phyloP scores from a whole-genome alignment of 2,329 filamentous ascomycete genomes.

The Periconia macrospinosa region DNA sequence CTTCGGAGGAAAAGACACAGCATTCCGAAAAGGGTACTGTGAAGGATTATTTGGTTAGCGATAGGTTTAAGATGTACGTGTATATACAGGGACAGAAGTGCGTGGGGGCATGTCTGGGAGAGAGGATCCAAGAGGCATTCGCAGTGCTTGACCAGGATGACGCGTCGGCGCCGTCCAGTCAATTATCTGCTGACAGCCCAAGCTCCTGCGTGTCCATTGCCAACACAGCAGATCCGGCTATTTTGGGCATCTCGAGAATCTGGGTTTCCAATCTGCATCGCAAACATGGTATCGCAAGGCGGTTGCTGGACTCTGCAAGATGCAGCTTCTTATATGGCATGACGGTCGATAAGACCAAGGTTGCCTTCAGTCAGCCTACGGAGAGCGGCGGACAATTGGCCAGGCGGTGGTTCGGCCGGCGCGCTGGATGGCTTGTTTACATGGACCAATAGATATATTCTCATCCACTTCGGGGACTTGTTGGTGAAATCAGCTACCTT shows the following conservation, averaged over 20 bases:
- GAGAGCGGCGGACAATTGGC: constrained; percentile 62
- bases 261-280: constrained; percentile 64
- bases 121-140: constrained; percentile 62
- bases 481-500: neutral
- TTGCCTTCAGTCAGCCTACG: constrained; percentile 70
- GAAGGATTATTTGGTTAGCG: constrained; percentile 27
- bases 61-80: constrained; percentile 63
- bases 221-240: constrained; percentile 48
- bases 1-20: constrained; percentile 28
- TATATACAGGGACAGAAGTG: constrained; percentile 65
- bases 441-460: constrained; percentile 44
- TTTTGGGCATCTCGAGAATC: constrained; percentile 66
- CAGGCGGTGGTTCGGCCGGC: constrained; percentile 58
- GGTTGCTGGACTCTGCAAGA: constrained; percentile 59
- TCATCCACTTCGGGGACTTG: neutral
- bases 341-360: constrained; percentile 55
- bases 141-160: constrained; percentile 46
- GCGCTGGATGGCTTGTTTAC: constrained; percentile 64
- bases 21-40: constrained; percentile 26
- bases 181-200: constrained; percentile 15
- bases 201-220: constrained; percentile 48
- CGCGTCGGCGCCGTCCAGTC: constrained; percentile 17
- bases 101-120: constrained; percentile 63
- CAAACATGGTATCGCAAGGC: constrained; percentile 59
- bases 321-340: constrained; percentile 59